Conservation (phyloP, 1,284 basidiomycete genomes). For the Marasmius sp. region DNA sequence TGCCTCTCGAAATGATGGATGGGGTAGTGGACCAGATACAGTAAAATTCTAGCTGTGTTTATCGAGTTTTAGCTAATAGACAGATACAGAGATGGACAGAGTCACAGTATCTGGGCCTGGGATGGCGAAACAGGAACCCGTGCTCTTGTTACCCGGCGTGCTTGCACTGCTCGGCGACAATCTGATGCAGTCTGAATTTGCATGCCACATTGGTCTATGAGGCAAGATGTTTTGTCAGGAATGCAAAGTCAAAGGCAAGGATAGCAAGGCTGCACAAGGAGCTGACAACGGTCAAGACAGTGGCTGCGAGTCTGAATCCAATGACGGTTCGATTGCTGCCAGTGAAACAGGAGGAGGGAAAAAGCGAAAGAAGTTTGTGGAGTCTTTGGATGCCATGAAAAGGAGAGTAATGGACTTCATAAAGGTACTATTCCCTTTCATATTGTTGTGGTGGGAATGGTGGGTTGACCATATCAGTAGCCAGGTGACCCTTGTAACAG, state of each 20-base stretch:
- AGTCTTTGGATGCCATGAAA: background rate
- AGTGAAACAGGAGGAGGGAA: background rate
- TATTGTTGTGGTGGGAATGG: too few species aligned
- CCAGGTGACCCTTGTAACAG: background rate
- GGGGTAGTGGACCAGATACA: conserved; percentile 6
- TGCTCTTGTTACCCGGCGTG: conserved; percentile 32
- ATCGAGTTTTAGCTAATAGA: too few species aligned
- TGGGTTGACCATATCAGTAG: background rate
- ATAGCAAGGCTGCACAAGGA: conserved; percentile 2
- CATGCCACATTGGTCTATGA: conserved; percentile 38
- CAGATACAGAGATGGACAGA: conserved; percentile 21
- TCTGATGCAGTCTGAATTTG: conserved; percentile 45
- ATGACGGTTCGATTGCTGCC: conserved; percentile 2
- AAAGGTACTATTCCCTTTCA: background rate
- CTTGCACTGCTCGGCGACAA: conserved; percentile 42
- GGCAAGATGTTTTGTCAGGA: conserved; percentile 39
- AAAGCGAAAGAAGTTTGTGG: conserved; percentile 1
- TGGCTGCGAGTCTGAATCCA: conserved; percentile 1
- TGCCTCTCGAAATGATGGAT: conserved; percentile 26
- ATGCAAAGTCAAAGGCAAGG: conserved; percentile 31
- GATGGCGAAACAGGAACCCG: conserved; percentile 26
- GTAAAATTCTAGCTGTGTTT: background rate
- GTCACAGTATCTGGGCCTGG: conserved; percentile 35
- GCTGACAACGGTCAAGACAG: conserved; percentile 11
- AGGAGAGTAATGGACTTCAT: background rate